Base-by-base conservation (phyloP, 2,329 filamentous ascomycete species). In the Cephalotrichum gorgonifer region DNA sequence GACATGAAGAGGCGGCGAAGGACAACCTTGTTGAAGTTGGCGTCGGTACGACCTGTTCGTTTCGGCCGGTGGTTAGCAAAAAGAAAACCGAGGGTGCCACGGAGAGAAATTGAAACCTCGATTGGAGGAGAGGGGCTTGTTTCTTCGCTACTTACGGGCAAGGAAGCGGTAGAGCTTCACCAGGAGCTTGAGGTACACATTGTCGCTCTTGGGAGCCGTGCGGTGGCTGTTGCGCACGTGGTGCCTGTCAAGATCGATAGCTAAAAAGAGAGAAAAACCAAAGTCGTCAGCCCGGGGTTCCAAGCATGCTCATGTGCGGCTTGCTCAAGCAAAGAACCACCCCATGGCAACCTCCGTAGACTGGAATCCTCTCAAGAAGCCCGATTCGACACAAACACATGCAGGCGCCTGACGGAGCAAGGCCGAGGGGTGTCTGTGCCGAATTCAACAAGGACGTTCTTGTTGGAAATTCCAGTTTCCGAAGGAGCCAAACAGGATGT, bases 141-240 rank as follows among this genome's bases (percentile, higher is more conserved):
- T 28, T 35, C 14, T 27, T 42, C 11, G 30, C 11, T 55, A 83
- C 85, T 74, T 88, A 94, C 89, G 88, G 67, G 88, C 84, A 71
- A 95, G 76, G 82, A 95, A 95, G 79, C 88, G 86, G 81, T 95
- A 95, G 50, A 95, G 86, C 85, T 96, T 96, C 74, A 96, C 90
- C 70, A 97, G 79, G 70, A 96, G 83, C 81, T 91, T 91, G 63
- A 95, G 79, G 76, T 96, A 95, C 66, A 91, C 88, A 81, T 96
- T 95, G 78, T 95, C 87, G 78, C 86, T 95, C 86, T 96, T 96
- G 67, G 90, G 88, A 62, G 88, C 88, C 81, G 86, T 88, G 73
- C 89, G 88, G 80, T 95, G 89, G 59, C 79, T 83, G 68, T 66
- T 72, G 67, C 78, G 78, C 66, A 81, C 77, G 70, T 85, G 81